A percentile compares a stretch with the other conserved stretches of the same genome.
Conservation (phyloP, 176 grass and related monocot species). For the Bolboschoenus planiculmis region DNA sequence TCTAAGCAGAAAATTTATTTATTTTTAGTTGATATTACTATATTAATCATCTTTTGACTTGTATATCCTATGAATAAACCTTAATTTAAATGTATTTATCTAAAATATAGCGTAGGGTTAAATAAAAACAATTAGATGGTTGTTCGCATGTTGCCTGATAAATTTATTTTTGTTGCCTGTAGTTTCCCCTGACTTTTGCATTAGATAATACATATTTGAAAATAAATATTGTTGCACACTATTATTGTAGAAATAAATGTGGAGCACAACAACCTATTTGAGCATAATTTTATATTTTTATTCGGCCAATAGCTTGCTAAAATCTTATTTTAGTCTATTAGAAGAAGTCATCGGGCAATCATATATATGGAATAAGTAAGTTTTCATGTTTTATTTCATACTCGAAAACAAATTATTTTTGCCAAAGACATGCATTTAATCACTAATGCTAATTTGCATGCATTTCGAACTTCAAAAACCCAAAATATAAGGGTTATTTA, state of each 20-base stretch:
- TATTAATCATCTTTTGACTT: neutral
- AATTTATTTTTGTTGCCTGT: neutral
- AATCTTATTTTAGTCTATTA: no score
- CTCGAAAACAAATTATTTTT: no score
- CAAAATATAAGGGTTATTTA: no score
- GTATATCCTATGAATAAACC: neutral
- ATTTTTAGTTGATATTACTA: neutral
- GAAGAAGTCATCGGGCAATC: no score
- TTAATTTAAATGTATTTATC: neutral
- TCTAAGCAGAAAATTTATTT: neutral
- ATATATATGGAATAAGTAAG: no score
- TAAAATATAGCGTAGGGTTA: neutral
- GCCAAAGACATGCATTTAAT: no score
- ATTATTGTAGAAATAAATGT: neutral
- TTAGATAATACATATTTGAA: neutral
- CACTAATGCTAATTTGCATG: no score
- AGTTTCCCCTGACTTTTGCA: neutral
- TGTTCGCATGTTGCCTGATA: neutral
- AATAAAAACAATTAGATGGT: neutral
- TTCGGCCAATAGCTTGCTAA: no score
- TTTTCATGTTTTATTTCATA: no score
- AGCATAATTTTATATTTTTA: no score
- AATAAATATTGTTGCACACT: neutral
- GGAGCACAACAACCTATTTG: no score
- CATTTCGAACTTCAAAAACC: no score